A percentile compares a stretch with the other conserved stretches of the same genome.
Conservation (phyloP, 192 early-diverging fungal genomes). For the Entomortierella lignicola region DNA sequence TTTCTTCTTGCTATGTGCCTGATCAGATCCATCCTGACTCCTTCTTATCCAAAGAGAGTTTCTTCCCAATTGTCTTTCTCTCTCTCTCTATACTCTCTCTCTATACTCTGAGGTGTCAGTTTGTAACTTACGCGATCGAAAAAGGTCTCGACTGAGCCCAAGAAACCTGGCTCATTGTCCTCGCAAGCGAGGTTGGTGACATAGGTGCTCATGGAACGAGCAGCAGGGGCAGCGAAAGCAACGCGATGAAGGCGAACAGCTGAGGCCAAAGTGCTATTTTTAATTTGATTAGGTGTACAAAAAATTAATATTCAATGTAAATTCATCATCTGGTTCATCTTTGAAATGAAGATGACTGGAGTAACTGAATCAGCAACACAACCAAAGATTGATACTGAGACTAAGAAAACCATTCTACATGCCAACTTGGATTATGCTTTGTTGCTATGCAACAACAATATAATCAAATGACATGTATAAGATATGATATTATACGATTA, state of each 20-base stretch:
- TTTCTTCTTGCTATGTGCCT: no score
- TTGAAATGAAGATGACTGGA: background rate
- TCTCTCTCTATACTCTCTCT: no score
- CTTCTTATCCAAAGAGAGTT: no score
- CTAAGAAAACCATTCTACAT: no score
- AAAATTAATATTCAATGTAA: no score
- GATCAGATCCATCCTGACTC: background rate
- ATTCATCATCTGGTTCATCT: background rate
- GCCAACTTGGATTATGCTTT: no score
- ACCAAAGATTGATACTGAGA: no score
- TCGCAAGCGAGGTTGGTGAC: conserved; percentile 70
- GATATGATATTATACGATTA: background rate
- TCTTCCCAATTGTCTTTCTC: no score
- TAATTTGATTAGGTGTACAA: background rate
- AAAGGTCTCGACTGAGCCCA: conserved; percentile 77
- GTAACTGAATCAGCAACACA: background rate
- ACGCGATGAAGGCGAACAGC: conserved; percentile 49
- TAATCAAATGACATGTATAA: background rate
- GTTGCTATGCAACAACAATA: background rate
- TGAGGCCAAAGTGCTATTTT: conserved; percentile 41
- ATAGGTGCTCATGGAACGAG: conserved; percentile 53
- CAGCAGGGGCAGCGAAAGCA: conserved; percentile 17
- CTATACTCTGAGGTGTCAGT: no score
- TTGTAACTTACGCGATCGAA: conserved; percentile 66
- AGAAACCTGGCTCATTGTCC: conserved; percentile 75